Evolutionary conservation across 768 basidiomycete species (phyloP), one percentile per base, ranked within the genome.

Genomic region (Phaffia tasmanica): DNA sequence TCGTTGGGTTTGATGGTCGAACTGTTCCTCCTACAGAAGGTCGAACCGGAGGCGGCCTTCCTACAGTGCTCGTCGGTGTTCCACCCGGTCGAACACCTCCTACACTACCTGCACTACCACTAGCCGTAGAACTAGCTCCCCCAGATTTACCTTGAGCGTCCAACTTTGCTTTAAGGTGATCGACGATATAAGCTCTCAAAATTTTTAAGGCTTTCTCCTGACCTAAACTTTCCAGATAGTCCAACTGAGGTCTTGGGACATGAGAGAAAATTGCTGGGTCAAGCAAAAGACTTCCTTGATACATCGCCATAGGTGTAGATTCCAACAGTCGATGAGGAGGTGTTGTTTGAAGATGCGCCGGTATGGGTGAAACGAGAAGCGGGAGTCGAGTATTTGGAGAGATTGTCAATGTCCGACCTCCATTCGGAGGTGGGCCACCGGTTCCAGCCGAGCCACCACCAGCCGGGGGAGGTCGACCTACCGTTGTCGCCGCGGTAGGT

Each of bases 251-350:
- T 54, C 81, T 79, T 3, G 86, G 83, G 16, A 94, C 81, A 63
- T 85, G 84, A 11, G 85, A 82, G 73, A 95, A 95, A 46, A 94
- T 86, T 25, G 81, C 81, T 1, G 92, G 92, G 72, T 89, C 87
- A 48, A 95, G 83, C 64, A 90, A 83, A 25, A 95, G 81, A 35
- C 83, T 86, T 62, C 88, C 85, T 70, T 90, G 85, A 70, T 93
- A 89, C 16, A 93, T 78, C 27, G 89, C 83, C 79, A 95, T 89
- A 42, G 84, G 84, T 32, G 80, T 81, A 2, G 76, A 74, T 1
- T 77, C 75, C 35, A 46, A 21, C 50, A 23, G 57, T 59, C 23
- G 68, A 63, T 35, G 70, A 46, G 29, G 68, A 46, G 19, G 59
- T 50, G 55, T 69, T 69, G 47, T 54, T 68, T 56, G n/a, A 68